Conservation (phyloP, 2,329 filamentous ascomycete species). For the Zalaria sp. region DNA sequence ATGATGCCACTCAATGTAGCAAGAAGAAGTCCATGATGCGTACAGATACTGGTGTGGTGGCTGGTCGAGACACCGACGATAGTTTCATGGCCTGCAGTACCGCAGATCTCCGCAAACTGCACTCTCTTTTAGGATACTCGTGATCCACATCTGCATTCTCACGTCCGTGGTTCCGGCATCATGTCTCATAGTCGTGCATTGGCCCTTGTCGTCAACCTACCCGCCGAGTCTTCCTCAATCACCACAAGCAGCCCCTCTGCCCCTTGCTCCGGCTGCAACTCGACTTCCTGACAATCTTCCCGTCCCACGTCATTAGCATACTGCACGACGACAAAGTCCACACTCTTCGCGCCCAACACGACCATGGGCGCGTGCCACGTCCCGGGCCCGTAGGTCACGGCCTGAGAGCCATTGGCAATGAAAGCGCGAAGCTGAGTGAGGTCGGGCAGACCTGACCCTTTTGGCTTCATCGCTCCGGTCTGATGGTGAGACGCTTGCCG, state of each 20-base stretch:
- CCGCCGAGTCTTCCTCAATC: constrained; percentile 10
- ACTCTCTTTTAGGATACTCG: too few relatives aligned
- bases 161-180: too few relatives aligned
- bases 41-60: too few relatives aligned
- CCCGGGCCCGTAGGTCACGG: constrained; percentile 80
- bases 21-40: too few relatives aligned
- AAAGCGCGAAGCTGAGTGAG: constrained; percentile 59
- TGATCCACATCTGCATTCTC: too few relatives aligned
- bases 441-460: constrained; percentile 53
- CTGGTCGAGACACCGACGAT: too few relatives aligned
- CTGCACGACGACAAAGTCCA: constrained; percentile 85
- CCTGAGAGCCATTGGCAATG: constrained; percentile 61
- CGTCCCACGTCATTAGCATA: constrained; percentile 67
- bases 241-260: constrained; percentile 12
- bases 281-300: constrained; percentile 82
- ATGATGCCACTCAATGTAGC: not conserved
- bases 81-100: too few relatives aligned
- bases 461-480: constrained; percentile 14
- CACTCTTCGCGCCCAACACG: constrained; percentile 52
- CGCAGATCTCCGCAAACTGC: too few relatives aligned
- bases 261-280: constrained; percentile 23
- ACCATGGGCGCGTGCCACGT: constrained; percentile 98
- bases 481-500: not conserved
- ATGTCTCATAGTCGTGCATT: too few relatives aligned
- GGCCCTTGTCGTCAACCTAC: too few relatives aligned